Conservation (phyloP, 2,329 filamentous ascomycete species). For the Westerdykella aurantiaca region DNA sequence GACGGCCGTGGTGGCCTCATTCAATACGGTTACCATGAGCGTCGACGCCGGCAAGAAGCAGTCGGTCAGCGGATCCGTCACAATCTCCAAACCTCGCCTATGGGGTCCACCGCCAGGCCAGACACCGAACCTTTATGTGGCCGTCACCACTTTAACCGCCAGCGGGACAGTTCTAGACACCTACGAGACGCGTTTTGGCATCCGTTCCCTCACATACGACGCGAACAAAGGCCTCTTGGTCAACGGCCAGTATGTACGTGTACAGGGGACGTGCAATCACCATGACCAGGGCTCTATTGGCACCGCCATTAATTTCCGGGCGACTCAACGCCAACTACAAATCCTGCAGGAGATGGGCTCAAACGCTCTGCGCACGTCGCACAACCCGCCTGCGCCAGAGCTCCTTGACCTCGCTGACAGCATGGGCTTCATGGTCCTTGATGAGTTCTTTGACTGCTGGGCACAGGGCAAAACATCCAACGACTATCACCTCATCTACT, state of each 20-base stretch:
- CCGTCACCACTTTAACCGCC: slow-evolving; percentile 34
- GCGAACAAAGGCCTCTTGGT: too few species aligned
- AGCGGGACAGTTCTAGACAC: slow-evolving; percentile 32
- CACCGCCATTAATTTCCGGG: slow-evolving; percentile 47
- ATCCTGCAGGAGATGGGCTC: slow-evolving; percentile 47
- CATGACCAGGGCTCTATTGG: slow-evolving; percentile 49
- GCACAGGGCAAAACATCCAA: slow-evolving; percentile 41
- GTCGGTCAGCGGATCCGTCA: slow-evolving; percentile 32
- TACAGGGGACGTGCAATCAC: slow-evolving; percentile 23
- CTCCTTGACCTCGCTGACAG: slow-evolving; percentile 47
- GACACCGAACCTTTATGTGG: slow-evolving; percentile 45
- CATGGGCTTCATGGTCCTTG: slow-evolving; percentile 48
- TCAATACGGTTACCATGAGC: slow-evolving; percentile 24
- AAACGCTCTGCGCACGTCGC: slow-evolving; percentile 49
- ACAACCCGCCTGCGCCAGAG: slow-evolving; percentile 51
- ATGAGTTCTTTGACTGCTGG: slow-evolving; percentile 54
- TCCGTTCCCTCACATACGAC: too few species aligned
- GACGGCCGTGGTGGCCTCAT: slow-evolving; percentile 31
- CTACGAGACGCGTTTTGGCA: too few species aligned
- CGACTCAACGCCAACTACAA: slow-evolving; percentile 46
- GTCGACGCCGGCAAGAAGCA: slow-evolving; percentile 31
- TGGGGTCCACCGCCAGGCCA: slow-evolving; percentile 48
- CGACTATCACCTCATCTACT: slow-evolving; percentile 50
- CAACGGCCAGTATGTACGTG: too few species aligned
- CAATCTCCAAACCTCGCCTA: slow-evolving; percentile 38